Evolutionary conservation across 805 yeast genomes (phyloP), one percentile per base, ranked within the genome.

Genomic region (Monosporozyma unispora): DNA sequence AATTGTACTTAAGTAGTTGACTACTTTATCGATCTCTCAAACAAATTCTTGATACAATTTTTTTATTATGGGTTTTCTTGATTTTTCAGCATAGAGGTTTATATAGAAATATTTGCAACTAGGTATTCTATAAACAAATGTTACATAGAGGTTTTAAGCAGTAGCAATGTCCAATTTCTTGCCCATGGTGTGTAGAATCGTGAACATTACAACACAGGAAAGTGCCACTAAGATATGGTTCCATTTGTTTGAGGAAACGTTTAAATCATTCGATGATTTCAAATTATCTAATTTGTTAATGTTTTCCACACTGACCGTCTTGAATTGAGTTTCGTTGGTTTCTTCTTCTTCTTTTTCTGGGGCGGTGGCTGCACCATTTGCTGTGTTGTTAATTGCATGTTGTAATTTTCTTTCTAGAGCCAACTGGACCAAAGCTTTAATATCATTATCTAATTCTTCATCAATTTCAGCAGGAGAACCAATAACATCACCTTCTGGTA

Each of bases 401-500:
- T 39, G n/a, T 2, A 19, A 2, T 21, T 21, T 39, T 39, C 25
- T 21, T 4, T 46, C 38, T 31, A 44, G 11, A 19, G 44, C 33
- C 16, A 38, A 10, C 19, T 46, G 44, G n/a, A 46, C 23, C 11
- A 39, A 25, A 35, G n/a, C 18, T 27, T 35, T 33, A 25, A 18
- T 27, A 21, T 46, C 48, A 9, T 43, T 31, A 18, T 23, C 43
- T 18, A 18, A 37, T 22, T 43, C 46, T 23, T 46, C 41, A 14
- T 23, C 43, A 18, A 22, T 40, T 5, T 8, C 22, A 7, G 43
- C 35, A 22, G 14, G 21, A 5, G n/a, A 14, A 19, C 25, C 42
- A 19, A 27, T 45, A 28, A 33, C 23, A 29, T 27, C 19, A 14
- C n/a, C 22, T 58, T 82, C 88, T n/a, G 80, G 67, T 2, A 84